A percentile compares a stretch with the other conserved stretches of the same genome.
phyloP scores from a whole-genome alignment of 441 rosid species.

The Gossypium gossypioides region DNA sequence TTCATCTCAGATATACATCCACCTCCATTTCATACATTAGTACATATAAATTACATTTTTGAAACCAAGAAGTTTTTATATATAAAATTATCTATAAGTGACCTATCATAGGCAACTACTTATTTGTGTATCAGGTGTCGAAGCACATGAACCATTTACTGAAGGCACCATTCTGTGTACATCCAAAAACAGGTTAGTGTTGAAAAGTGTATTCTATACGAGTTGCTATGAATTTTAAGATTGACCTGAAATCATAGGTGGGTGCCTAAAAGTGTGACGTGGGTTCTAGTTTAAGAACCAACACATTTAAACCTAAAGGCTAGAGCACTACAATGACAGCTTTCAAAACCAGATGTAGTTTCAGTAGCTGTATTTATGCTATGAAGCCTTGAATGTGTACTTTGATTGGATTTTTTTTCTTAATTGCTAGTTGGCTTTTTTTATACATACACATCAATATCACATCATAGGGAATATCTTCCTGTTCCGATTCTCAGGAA shows the following conservation, averaged over 20 bases:
- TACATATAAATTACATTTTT: background rate
- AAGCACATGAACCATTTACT: slow-evolving; percentile 95
- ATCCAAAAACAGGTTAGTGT: slow-evolving; percentile 77
- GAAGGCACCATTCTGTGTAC: slow-evolving; percentile 94
- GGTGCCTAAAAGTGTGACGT: background rate
- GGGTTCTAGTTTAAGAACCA: background rate
- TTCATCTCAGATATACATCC: background rate
- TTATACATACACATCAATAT: background rate
- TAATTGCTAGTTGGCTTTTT: background rate
- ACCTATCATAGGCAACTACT: background rate
- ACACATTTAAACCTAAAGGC: background rate
- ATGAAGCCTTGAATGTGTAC: background rate
- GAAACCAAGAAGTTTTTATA: background rate
- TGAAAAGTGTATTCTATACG: background rate
- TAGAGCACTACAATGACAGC: background rate
- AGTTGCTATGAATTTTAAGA: background rate
- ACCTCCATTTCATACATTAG: background rate
- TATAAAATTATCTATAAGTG: background rate
- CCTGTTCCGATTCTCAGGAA: background rate
- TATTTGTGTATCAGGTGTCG: slow-evolving; percentile 48
- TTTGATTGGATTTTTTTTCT: background rate
- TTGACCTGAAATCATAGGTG: background rate
- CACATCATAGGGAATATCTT: background rate
- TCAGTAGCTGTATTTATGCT: background rate
- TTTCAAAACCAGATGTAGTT: background rate